Conservation (phyloP, 129 eudicot genomes). For the Tanacetum coccineum region DNA sequence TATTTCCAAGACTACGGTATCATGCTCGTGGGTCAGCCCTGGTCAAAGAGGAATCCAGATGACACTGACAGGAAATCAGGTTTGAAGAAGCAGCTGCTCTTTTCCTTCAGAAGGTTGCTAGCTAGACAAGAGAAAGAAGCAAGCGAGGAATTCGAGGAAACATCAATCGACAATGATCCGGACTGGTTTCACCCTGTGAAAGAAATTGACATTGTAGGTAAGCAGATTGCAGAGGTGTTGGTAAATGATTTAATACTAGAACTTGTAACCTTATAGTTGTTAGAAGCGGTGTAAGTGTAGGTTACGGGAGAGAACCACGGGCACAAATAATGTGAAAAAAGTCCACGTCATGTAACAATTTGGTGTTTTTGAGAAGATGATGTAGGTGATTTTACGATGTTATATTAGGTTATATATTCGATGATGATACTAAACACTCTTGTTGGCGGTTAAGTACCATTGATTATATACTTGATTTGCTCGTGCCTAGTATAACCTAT, state of each 20-base stretch:
- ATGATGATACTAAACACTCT: constrained; percentile 14
- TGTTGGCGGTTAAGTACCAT: background rate
- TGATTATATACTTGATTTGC: background rate
- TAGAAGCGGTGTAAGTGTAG: constrained; percentile 32
- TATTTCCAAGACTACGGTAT: constrained; percentile 34
- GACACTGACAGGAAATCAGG: constrained; percentile 33
- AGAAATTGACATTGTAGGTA: constrained; percentile 48
- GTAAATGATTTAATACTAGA: constrained; percentile 65
- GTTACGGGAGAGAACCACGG: constrained; percentile 25
- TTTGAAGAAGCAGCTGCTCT: constrained; percentile 45
- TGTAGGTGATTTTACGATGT: constrained; percentile 1
- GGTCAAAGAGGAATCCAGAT: constrained; percentile 22
- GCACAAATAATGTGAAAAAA: constrained; percentile 15
- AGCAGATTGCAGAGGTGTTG: constrained; percentile 55
- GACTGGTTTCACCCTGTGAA: constrained; percentile 35
- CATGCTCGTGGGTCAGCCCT: constrained; percentile 45
- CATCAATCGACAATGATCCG: constrained; percentile 42
- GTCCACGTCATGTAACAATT: background rate
- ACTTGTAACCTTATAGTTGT: constrained; percentile 31
- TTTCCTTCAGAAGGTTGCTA: constrained; percentile 49
- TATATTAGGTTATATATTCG: background rate
- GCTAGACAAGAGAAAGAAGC: constrained; percentile 40
- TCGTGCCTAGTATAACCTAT: too few species aligned
- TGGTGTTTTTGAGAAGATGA: constrained; percentile 6
- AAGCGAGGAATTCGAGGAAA: constrained; percentile 25